phyloP scores from a whole-genome alignment of 169 alveolate species.

The Plasmodium reichenowi region DNA sequence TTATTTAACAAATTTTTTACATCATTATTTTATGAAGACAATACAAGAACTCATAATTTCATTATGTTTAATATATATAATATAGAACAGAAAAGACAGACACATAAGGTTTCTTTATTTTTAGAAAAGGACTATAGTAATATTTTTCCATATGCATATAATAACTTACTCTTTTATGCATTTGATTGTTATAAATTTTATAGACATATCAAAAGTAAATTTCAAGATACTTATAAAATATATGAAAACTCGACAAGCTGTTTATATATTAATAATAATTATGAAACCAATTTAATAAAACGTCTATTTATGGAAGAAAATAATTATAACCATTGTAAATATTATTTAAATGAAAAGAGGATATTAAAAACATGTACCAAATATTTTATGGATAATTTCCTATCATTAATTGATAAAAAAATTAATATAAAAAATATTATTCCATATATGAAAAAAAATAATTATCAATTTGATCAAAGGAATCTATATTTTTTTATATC shows the following conservation, averaged over 20 bases:
- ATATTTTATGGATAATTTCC: slow-evolving; percentile 31
- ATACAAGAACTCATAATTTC: slow-evolving; percentile 47
- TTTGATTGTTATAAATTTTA: slow-evolving; percentile 63
- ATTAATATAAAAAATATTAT: slow-evolving; percentile 53
- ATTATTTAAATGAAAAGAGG: slow-evolving; percentile 27
- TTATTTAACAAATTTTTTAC: slow-evolving; percentile 64
- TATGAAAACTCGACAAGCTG: slow-evolving; percentile 71
- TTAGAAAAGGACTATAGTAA: slow-evolving; percentile 48
- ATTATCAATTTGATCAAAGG: slow-evolving; percentile 50
- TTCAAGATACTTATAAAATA: slow-evolving; percentile 37
- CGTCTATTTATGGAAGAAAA: slow-evolving; percentile 44
- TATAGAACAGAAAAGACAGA: slow-evolving; percentile 64
- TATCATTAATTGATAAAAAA: slow-evolving; percentile 38
- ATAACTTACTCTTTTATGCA: slow-evolving; percentile 50
- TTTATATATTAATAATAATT: slow-evolving; percentile 34
- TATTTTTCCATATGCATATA: slow-evolving; percentile 31
- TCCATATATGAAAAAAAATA: slow-evolving; percentile 51
- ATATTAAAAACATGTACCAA: slow-evolving; percentile 56
- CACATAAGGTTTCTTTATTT: slow-evolving; percentile 58
- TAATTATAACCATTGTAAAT: slow-evolving; percentile 6
- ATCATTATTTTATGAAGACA: slow-evolving; percentile 47
- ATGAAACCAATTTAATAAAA: slow-evolving; percentile 62
- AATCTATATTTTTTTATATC: slow-evolving; percentile 54
- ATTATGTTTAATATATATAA: slow-evolving; percentile 68
- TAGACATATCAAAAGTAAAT: slow-evolving; percentile 36